These are phyloP conservation scores for Fusarium poae DNA, from an alignment of 2,329 filamentous ascomycete species.

Conservation along the genomic window DNA sequence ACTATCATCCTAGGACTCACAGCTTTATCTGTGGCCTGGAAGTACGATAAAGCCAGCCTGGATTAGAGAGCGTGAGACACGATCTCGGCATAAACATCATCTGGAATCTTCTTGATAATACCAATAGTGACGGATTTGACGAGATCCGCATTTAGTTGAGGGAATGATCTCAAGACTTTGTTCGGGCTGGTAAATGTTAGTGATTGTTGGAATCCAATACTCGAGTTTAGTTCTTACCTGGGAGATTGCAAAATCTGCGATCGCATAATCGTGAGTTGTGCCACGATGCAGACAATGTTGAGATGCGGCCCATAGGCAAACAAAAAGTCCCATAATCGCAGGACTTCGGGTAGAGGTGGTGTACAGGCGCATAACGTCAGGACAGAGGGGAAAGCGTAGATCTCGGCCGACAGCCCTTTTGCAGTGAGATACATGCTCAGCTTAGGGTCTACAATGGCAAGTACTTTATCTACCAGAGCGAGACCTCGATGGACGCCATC, in stretches of 20 bases:
- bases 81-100: constrained; percentile 91
- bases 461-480: constrained; percentile 89
- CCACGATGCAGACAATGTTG: constrained; percentile 96
- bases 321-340: constrained; percentile 95
- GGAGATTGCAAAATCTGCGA: constrained; percentile 85
- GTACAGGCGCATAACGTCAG: constrained; percentile 96
- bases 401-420: constrained; percentile 90
- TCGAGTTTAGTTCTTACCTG: constrained; percentile 68
- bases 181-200: constrained; percentile 78
- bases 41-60: not conserved
- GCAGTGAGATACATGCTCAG: constrained; percentile 85
- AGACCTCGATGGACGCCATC: constrained; percentile 95
- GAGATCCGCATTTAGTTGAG: constrained; percentile 83
- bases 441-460: constrained; percentile 91
- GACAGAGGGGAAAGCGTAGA: constrained; percentile 96
- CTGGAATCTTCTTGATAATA: constrained; percentile 89
- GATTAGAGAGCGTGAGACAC: constrained; percentile 82
- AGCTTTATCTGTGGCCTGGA: not conserved
- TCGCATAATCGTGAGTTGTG: constrained; percentile 89
- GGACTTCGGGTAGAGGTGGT: constrained; percentile 90
- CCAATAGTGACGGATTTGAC: constrained; percentile 88
- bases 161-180: constrained; percentile 89
- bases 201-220: not conserved
- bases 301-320: constrained; percentile 96
- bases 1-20: constrained; percentile 10